Evolutionary conservation across 73 alveolate species (phyloP).

Genomic region (Paramecium primaurelia): DNA sequence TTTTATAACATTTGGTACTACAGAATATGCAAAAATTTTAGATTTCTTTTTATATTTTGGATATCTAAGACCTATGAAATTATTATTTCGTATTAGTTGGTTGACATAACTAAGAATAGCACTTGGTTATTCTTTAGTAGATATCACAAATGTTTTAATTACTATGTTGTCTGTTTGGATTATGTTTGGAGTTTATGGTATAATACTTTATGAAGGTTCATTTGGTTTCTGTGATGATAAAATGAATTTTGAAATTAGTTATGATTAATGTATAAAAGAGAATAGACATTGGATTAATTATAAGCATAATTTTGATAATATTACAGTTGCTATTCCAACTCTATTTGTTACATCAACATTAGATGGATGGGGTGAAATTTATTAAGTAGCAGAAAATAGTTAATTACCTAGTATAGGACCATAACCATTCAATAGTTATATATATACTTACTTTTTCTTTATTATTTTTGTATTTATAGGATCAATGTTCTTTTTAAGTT

Average conservation of each 20-base stretch:
- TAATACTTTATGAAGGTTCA: neutral
- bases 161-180: constrained; percentile 26
- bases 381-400: constrained; percentile 7
- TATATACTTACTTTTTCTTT: neutral
- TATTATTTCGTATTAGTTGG: neutral
- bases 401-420: neutral
- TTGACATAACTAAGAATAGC: neutral
- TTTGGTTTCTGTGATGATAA: constrained; percentile 37
- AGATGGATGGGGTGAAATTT: constrained; percentile 38
- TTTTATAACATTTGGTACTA: neutral
- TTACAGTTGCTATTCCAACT: constrained; percentile 18
- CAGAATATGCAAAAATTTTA: neutral
- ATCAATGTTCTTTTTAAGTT: constrained; percentile 30
- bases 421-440: neutral
- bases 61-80: neutral
- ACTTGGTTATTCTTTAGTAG: neutral
- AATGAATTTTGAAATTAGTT: neutral
- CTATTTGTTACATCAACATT: neutral
- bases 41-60: neutral
- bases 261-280: neutral
- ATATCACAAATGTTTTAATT: constrained; percentile 1
- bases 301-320: constrained; percentile 23
- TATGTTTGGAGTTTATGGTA: constrained; percentile 20
- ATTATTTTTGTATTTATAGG: neutral
- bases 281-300: neutral